phyloP scores from a whole-genome alignment of 352 stramenopile genomes.

The Pelagophyceae sp. region DNA sequence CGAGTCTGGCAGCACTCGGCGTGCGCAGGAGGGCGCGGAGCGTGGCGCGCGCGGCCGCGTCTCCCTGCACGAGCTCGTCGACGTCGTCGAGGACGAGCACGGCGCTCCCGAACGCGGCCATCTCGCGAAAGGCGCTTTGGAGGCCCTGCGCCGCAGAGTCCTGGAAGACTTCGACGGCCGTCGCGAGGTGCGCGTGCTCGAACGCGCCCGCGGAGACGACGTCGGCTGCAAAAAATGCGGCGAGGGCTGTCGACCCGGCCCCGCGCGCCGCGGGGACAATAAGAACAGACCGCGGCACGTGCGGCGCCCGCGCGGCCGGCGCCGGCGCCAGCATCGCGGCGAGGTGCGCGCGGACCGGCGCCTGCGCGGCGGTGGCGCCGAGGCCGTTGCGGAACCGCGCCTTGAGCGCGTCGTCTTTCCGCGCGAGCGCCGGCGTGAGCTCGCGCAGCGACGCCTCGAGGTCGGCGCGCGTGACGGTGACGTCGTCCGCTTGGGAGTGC shows the following conservation, averaged over 20 bases:
- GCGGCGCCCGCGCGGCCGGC: not conserved
- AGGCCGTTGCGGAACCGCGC: conserved; percentile 44
- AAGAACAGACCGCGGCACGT: not conserved
- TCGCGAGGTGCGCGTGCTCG: not conserved
- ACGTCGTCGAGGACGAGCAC: conserved; percentile 9
- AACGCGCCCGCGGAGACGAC: not conserved
- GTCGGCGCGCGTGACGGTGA: conserved; percentile 56
- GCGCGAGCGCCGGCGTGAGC: conserved; percentile 89
- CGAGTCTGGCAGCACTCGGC: not conserved
- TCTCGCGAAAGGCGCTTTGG: not conserved
- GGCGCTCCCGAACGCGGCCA: not conserved
- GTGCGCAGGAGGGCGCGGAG: not conserved
- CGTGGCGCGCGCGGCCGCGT: not conserved
- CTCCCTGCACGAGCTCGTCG: not conserved
- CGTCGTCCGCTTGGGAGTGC: conserved; percentile 17
- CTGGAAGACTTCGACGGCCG: not conserved
- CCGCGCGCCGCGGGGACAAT: not conserved
- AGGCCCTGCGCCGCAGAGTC: not conserved
- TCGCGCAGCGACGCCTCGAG: conserved; percentile 83
- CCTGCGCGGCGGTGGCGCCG: conserved; percentile 14
- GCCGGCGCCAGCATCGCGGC: not conserved
- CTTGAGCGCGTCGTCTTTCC: conserved; percentile 76
- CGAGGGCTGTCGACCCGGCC: not conserved
- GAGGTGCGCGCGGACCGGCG: not conserved
- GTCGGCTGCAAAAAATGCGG: not conserved